Evolutionary conservation across 108 stramenopile genomes (phyloP), one percentile per base, ranked within the genome.

Genomic region (Bacterosira constricta): DNA sequence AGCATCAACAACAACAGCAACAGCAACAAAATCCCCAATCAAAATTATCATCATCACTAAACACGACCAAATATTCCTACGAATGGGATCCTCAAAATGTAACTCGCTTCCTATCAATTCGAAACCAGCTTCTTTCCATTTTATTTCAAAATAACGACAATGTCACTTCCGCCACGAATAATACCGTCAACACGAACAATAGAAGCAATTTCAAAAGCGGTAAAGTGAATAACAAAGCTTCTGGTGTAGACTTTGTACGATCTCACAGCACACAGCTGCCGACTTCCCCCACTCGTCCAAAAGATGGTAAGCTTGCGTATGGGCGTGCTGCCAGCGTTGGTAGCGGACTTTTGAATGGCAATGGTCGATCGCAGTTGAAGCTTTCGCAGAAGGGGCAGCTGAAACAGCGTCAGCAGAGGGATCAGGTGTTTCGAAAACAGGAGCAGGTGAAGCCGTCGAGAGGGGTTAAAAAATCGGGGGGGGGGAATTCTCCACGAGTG

Each of bases 41-140:
- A 23, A 3, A 31, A 7, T 32, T 32, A 18, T 18, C 32, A 32
- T 37, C 26, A 34, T 20, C 55, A 56, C 35, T 56, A 18, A 32
- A 31, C 55, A 56, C 18, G 4, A 32, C 32, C 36, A 17, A 56
- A n/a, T 56, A 56, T 32, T 36, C 32, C 34, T 56, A 61, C 37
- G 42, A 61, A 45, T 65, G 64, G 64, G 64, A 65, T 51, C 47
- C 64, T 51, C 20, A 49, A 18, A 65, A 65, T 49, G 32, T 51
- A 29, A 20, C 13, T 38, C 31, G 47, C 49, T 65, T 65, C 36
- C 50, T 51, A 15, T 35, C 64, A 6, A 46, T 51, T 12, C 66
- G 66, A n/a, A 41, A 36, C 3, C 36, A 54, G 39, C 39, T 67
- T 20, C 12, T 39, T 34, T 42, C 25, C 29, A 36, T 38, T 31